phyloP scores from a whole-genome alignment of 352 stramenopile species.

The Plasmopara viticola region DNA sequence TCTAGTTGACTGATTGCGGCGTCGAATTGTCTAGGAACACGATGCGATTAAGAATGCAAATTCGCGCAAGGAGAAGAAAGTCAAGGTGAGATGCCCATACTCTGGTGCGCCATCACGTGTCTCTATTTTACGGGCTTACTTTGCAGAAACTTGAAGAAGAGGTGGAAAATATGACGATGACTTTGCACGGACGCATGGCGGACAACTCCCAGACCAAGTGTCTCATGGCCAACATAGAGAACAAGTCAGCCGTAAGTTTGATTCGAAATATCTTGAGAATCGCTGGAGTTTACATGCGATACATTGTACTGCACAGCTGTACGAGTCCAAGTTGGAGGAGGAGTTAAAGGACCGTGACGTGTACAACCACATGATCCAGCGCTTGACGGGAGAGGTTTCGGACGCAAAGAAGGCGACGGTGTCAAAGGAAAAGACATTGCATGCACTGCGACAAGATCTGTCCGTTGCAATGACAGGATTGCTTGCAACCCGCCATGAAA shows the following conservation, averaged over 20 bases:
- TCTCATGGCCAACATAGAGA: constrained; percentile 66
- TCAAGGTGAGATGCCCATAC: constrained; percentile 31
- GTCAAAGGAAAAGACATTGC: constrained; percentile 55
- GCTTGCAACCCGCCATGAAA: constrained; percentile 59
- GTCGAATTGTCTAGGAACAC: constrained; percentile 35
- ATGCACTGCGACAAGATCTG: constrained; percentile 52
- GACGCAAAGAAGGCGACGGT: constrained; percentile 58
- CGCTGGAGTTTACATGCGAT: constrained; percentile 2
- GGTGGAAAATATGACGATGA: constrained; percentile 67
- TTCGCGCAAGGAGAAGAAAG: constrained; percentile 61
- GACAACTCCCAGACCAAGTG: constrained; percentile 52
- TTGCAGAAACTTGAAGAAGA: constrained; percentile 65
- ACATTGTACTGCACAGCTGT: constrained; percentile 33
- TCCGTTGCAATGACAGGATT: constrained; percentile 41
- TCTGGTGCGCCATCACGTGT: background rate
- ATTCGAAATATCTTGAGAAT: background rate
- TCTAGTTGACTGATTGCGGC: background rate
- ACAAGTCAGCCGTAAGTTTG: constrained; percentile 55
- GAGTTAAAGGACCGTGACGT: constrained; percentile 61
- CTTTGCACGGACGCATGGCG: constrained; percentile 49
- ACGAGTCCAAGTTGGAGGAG: constrained; percentile 73
- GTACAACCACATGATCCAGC: constrained; percentile 83
- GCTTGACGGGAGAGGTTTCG: constrained; percentile 51
- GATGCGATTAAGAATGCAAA: constrained; percentile 65
- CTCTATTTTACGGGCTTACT: background rate